phyloP scores from a whole-genome alignment of 2,329 filamentous ascomycete species.

The Xylaria sp. region DNA sequence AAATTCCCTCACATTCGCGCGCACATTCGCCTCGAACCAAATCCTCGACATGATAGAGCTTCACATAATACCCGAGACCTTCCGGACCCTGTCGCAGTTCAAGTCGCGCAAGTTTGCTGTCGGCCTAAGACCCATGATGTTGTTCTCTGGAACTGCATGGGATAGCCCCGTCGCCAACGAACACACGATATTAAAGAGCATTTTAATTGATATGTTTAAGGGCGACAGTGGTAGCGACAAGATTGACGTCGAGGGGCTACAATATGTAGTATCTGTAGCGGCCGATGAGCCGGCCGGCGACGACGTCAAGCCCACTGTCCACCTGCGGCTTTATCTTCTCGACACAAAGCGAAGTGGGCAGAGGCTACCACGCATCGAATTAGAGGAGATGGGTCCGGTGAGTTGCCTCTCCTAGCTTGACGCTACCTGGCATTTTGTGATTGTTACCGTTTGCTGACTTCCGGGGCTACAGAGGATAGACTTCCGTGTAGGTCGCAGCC shows the following conservation, averaged over 20 bases:
- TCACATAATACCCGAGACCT: conserved; percentile 78
- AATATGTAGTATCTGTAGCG: conserved; percentile 85
- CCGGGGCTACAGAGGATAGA: conserved; percentile 39
- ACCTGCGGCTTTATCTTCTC: conserved; percentile 85
- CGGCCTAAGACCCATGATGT: conserved; percentile 86
- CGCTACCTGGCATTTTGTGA: neutral
- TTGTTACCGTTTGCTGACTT: conserved; percentile 19
- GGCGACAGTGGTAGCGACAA: conserved; percentile 78
- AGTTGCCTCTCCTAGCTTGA: conserved; percentile 56
- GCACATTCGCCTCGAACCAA: conserved; percentile 81
- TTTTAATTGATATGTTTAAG: conserved; percentile 91
- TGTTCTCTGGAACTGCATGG: conserved; percentile 90
- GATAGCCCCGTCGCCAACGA: conserved; percentile 82
- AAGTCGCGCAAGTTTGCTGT: conserved; percentile 79
- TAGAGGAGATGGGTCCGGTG: conserved; percentile 94
- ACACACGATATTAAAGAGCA: conserved; percentile 86
- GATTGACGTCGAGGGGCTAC: conserved; percentile 93
- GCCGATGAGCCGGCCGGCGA: conserved; percentile 70
- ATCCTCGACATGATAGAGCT: conserved; percentile 96
- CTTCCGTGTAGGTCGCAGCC: conserved; percentile 82
- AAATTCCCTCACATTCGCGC: conserved; percentile 83
- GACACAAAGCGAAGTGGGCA: conserved; percentile 87
- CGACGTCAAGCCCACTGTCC: conserved; percentile 65
- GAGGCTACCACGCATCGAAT: conserved; percentile 87
- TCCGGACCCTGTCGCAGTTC: conserved; percentile 77